A percentile compares a stretch with the other conserved stretches of the same genome.
Evolutionary conservation across 768 basidiomycete species (phyloP).

Genomic region (Hygrocybe coccinea): DNA sequence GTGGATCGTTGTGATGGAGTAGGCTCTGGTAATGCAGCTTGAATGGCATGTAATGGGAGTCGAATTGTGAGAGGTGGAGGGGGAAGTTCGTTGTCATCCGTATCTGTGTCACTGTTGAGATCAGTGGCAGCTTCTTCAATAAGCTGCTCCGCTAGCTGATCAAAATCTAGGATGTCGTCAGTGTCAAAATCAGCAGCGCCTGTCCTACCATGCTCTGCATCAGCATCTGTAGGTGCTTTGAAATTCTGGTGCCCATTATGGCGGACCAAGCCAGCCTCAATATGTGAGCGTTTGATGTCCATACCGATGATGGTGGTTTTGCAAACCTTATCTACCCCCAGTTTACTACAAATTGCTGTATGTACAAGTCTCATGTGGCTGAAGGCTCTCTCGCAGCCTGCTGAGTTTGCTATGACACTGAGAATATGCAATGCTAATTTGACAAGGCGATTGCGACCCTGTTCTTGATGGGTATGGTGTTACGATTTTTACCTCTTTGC

Average conservation of each 20-base stretch:
- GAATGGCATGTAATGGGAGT: neutral
- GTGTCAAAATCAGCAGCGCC: neutral
- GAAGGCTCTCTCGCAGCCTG: conserved; percentile 25
- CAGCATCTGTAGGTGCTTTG: neutral
- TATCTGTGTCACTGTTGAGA: neutral
- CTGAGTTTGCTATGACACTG: conserved; percentile 26
- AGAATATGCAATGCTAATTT: conserved; percentile 23
- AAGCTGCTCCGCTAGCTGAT: neutral
- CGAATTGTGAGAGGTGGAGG: neutral
- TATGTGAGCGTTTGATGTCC: conserved; percentile 17
- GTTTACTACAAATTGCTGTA: conserved; percentile 13
- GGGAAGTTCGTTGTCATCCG: neutral
- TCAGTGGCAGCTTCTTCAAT: neutral
- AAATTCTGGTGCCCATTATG: conserved; percentile 6
- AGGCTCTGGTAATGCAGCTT: neutral
- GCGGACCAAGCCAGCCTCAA: conserved; percentile 11
- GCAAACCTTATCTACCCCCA: conserved; percentile 17
- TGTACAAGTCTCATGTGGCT: conserved; percentile 24
- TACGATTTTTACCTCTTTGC: too few species aligned
- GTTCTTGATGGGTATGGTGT: neutral
- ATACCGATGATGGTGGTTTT: conserved; percentile 17
- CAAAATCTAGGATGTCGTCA: neutral
- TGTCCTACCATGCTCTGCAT: neutral
- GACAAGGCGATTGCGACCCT: conserved; percentile 9
- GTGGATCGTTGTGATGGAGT: neutral